phyloP scores from a whole-genome alignment of 768 basidiomycete genomes.

The Phylloporus sp. region DNA sequence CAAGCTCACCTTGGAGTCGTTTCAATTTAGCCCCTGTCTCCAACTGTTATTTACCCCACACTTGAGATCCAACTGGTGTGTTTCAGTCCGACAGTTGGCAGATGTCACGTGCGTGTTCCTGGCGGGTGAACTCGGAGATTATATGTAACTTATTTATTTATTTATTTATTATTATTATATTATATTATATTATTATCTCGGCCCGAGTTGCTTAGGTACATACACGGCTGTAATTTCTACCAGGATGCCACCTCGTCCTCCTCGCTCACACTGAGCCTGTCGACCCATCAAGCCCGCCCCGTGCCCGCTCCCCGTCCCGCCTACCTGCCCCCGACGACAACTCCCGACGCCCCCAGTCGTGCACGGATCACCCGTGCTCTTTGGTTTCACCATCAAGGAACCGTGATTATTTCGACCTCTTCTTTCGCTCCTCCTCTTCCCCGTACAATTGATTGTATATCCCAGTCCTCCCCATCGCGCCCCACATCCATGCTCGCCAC shows the following conservation, averaged over 20 bases:
- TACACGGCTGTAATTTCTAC: constrained; percentile 19
- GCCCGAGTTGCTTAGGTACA: constrained; percentile 15
- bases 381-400: constrained; percentile 26
- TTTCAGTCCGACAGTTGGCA: not conserved
- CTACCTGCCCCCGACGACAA: not conserved
- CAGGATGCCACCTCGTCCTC: constrained; percentile 13
- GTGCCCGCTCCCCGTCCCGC: not conserved
- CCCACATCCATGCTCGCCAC: constrained; percentile 40
- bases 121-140: not conserved
- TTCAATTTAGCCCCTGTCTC: no score
- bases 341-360: constrained; percentile 1
- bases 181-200: constrained; percentile 8
- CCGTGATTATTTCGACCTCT: constrained; percentile 24
- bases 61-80: constrained; percentile 16
- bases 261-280: constrained; percentile 10
- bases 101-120: not conserved
- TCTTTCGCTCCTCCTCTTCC: constrained; percentile 16
- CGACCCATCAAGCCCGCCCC: not conserved
- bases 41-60: constrained; percentile 26
- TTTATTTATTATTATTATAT: not conserved
- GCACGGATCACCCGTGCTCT: constrained; percentile 21
- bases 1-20: no score
- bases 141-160: not conserved
- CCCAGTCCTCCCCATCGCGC: constrained; percentile 2
- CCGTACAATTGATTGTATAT: constrained; percentile 18